A percentile compares a stretch with the other conserved stretches of the same genome.
These are phyloP conservation scores for Rhizoclosmatium globosum DNA, from an alignment of 192 early-diverging fungal species.

Conservation along the genomic window DNA sequence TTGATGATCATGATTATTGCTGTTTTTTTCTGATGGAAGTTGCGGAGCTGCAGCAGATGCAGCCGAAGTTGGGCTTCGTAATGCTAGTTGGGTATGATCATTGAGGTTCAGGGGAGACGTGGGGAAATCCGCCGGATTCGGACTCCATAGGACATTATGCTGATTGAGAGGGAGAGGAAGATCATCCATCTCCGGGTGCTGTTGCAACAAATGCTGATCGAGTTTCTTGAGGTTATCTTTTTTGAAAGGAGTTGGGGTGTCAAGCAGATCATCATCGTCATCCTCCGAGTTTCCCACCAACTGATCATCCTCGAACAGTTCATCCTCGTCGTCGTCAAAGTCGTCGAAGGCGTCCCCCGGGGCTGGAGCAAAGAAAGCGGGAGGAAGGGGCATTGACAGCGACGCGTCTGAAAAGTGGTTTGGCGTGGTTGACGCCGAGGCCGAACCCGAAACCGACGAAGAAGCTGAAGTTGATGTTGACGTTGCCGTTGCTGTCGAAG, in stretches of 20 bases:
- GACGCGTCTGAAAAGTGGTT: neutral
- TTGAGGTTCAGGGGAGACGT: neutral
- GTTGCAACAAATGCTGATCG: neutral
- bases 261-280: conserved; percentile 3
- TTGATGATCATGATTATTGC: conserved; percentile 52
- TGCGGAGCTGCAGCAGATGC: neutral
- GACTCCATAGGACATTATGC: too few relatives aligned
- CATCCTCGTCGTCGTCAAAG: neutral
- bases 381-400: neutral
- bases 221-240: neutral
- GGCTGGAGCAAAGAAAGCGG: neutral
- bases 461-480: neutral
- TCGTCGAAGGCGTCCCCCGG: neutral
- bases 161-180: too few relatives aligned
- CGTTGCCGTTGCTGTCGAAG: neutral
- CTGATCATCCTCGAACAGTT: neutral
- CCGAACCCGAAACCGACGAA: neutral
- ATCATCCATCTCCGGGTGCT: too few relatives aligned
- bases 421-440: neutral
- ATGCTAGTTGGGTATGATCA: neutral
- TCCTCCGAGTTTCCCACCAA: too few relatives aligned
- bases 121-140: neutral
- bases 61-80: neutral
- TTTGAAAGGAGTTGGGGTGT: conserved; percentile 25
- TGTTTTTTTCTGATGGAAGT: neutral